These are phyloP conservation scores for Blastobotrys ciferrii DNA, from an alignment of 1,139 yeast species.

Conservation along the genomic window DNA sequence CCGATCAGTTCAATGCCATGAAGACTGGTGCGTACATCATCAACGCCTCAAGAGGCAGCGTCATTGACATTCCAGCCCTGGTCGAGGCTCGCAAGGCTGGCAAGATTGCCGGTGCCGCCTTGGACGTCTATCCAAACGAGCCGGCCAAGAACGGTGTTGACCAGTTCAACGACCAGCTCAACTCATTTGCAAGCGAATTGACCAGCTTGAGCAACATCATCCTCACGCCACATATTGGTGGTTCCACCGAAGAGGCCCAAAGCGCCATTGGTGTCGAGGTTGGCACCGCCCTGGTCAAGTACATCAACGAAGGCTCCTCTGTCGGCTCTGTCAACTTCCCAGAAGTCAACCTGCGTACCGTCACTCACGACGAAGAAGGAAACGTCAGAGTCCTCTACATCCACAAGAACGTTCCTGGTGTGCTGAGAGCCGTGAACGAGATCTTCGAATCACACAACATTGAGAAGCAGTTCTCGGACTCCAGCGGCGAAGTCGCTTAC, in stretches of 20 bases:
- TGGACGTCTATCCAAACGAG: slow-evolving; percentile 96
- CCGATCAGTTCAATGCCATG: slow-evolving; percentile 94
- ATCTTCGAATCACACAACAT: slow-evolving; percentile 92
- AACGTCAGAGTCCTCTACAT: slow-evolving; percentile 89
- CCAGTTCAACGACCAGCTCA: slow-evolving; percentile 67
- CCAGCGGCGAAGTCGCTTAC: slow-evolving; percentile 94
- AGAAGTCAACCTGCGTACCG: slow-evolving; percentile 87
- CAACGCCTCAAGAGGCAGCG: slow-evolving; percentile 97
- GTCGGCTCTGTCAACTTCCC: slow-evolving; percentile 98
- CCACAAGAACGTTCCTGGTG: slow-evolving; percentile 99
- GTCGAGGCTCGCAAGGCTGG: slow-evolving; percentile 90
- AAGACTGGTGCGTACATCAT: slow-evolving; percentile 92
- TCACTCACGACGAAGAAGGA: slow-evolving; percentile 82
- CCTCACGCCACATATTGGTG: slow-evolving; percentile 97
- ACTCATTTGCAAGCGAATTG: slow-evolving; percentile 82
- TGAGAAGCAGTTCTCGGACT: slow-evolving; percentile 96
- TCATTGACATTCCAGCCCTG: slow-evolving; percentile 91
- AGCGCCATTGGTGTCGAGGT: slow-evolving; percentile 97
- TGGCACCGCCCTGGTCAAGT: slow-evolving; percentile 77
- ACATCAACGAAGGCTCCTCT: slow-evolving; percentile 95
- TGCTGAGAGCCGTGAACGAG: slow-evolving; percentile 93
- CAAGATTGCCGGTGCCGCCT: slow-evolving; percentile 94
- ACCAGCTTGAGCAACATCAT: slow-evolving; percentile 82
- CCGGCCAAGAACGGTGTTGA: slow-evolving; percentile 96
- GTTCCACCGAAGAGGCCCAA: slow-evolving; percentile 99